Percentiles rank a stretch among this genome's conserved stretches.
These are phyloP conservation scores for Inga leiocalycina DNA, from an alignment of 306 rosid genomes.

Conservation along the genomic window DNA sequence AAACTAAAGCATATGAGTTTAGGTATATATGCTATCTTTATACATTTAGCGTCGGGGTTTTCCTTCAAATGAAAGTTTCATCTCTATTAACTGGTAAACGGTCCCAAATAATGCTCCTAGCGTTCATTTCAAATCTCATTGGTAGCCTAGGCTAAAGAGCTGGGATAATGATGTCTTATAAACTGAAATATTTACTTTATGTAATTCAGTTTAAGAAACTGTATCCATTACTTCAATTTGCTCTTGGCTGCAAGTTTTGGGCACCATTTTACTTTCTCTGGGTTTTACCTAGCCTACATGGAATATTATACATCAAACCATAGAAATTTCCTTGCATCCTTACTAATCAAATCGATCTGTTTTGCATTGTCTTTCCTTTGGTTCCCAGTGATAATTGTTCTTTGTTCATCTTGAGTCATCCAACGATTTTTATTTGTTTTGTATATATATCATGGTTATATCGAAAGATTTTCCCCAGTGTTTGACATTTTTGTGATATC, in stretches of 20 bases:
- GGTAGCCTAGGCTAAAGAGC: neutral
- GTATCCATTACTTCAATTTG: neutral
- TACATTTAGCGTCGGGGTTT: slow-evolving; percentile 13
- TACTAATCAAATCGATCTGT: slow-evolving; percentile 20
- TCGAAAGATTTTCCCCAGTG: neutral
- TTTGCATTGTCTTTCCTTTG: neutral
- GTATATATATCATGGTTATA: neutral
- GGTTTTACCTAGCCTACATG: neutral
- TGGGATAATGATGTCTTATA: neutral
- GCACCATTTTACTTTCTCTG: neutral
- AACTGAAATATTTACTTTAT: neutral
- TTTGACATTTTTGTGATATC: neutral
- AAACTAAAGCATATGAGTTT: neutral
- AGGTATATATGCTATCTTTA: slow-evolving; percentile 4
- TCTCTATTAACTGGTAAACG: neutral
- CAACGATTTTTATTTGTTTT: neutral
- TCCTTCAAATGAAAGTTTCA: slow-evolving; percentile 15
- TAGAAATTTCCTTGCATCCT: slow-evolving; percentile 20
- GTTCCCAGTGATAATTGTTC: slow-evolving; percentile 22
- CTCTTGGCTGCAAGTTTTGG: neutral
- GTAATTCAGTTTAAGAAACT: neutral
- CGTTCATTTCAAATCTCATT: neutral
- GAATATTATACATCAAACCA: neutral
- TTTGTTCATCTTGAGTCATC: neutral
- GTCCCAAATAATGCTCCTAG: neutral